Percentiles rank a stretch among this genome's conserved stretches.
These are phyloP conservation scores for Quercus lobata DNA, from an alignment of 331 rosid genomes.

Conservation along the genomic window DNA sequence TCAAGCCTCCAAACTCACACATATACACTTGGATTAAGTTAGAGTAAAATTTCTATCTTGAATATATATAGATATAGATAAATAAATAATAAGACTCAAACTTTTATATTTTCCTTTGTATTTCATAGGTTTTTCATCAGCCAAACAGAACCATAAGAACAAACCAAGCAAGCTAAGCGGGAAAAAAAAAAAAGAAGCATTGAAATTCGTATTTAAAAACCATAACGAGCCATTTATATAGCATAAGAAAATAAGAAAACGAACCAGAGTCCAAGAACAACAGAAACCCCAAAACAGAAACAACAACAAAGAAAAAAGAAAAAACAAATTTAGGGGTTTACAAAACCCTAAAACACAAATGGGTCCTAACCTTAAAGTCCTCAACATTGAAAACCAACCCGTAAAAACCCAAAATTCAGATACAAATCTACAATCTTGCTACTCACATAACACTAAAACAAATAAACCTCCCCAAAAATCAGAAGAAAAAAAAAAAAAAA, in stretches of 20 bases:
- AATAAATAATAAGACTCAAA: not conserved
- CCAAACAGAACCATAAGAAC: not conserved
- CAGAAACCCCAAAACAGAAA: not conserved
- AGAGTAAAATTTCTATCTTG: no score
- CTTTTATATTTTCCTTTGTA: not conserved
- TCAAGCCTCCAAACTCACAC: no score
- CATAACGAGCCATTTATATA: not conserved
- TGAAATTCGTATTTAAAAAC: not conserved
- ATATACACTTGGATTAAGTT: no score
- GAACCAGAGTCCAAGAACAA: not conserved
- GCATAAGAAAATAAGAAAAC: not conserved
- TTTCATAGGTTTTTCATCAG: not conserved
- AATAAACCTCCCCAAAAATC: not conserved
- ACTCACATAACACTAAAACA: not conserved
- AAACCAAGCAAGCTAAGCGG: not conserved
- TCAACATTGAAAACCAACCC: not conserved
- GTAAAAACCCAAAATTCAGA: not conserved
- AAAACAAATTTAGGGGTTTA: not conserved
- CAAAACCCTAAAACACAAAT: not conserved
- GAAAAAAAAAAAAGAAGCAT: not conserved
- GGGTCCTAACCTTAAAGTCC: not conserved
- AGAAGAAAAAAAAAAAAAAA: no score
- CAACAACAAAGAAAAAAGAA: not conserved
- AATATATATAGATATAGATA: no score
- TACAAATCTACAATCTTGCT: not conserved